Conservation (phyloP, 2,329 filamentous ascomycete genomes). For the Raffaelea ambrosiae region DNA sequence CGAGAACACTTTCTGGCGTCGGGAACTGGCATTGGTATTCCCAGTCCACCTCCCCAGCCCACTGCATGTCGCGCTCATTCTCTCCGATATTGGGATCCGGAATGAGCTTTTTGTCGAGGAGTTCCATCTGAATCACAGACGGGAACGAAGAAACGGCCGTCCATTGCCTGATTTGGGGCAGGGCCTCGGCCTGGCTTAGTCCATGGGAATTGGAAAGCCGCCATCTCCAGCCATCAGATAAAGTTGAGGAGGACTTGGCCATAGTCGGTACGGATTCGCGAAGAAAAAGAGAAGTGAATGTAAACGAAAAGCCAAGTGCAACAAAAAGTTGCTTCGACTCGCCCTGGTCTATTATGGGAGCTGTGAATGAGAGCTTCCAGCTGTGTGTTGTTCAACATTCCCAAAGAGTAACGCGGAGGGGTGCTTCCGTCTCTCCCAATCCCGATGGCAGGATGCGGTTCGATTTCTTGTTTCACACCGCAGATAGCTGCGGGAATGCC, state of each 20-base stretch:
- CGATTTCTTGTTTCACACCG: too few relatives aligned
- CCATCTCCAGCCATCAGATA: not conserved
- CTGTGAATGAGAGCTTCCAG: too few relatives aligned
- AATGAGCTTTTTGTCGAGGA: constrained; percentile 20
- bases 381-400: too few relatives aligned
- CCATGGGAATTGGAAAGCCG: not conserved
- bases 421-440: too few relatives aligned
- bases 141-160: not conserved
- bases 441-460: too few relatives aligned
- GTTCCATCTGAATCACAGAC: constrained; percentile 2
- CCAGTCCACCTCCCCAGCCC: constrained; percentile 55
- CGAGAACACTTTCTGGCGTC: not conserved
- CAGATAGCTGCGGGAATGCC: too few relatives aligned
- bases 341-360: too few relatives aligned
- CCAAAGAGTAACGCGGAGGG: too few relatives aligned
- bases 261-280: not conserved
- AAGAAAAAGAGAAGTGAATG: not conserved
- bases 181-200: not conserved
- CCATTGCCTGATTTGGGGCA: not conserved
- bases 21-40: constrained; percentile 31
- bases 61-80: constrained; percentile 51
- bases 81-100: constrained; percentile 50
- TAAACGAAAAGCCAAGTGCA: too few relatives aligned
- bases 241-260: not conserved
- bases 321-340: too few relatives aligned